phyloP scores from a whole-genome alignment of 441 rosid species.

The Erysimum pusillum region DNA sequence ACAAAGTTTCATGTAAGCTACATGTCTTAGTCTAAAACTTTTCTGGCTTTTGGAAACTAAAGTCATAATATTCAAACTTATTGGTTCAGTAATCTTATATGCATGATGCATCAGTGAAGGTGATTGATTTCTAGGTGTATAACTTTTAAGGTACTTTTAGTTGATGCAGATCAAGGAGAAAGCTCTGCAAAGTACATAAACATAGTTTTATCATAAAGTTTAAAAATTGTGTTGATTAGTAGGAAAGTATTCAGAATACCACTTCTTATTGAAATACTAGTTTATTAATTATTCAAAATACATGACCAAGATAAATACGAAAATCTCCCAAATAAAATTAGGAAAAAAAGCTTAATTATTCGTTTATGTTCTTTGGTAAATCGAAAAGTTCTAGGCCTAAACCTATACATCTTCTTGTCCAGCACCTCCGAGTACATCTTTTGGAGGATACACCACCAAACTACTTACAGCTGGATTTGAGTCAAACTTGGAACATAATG shows the following conservation, averaged over 20 bases:
- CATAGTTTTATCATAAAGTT: not conserved
- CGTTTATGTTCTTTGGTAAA: not conserved
- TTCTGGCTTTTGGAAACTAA: no score
- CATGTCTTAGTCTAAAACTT: no score
- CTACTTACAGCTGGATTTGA: not conserved
- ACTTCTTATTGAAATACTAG: not conserved
- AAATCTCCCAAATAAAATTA: not conserved
- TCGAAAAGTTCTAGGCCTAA: not conserved
- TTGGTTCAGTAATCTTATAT: no score
- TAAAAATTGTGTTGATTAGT: not conserved
- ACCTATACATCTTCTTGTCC: no score
- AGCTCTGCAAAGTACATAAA: not conserved
- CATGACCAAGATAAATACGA: not conserved
- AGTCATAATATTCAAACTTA: no score
- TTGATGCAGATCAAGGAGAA: no score
- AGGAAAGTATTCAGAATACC: not conserved
- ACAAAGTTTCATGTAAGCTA: no score
- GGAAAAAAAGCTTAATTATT: not conserved
- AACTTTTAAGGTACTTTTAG: no score
- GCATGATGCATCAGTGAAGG: no score
- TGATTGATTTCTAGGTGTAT: no score
- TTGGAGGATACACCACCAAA: no score
- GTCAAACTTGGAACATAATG: conserved; percentile 18
- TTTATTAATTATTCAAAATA: not conserved
- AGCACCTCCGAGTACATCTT: no score